Conservation (phyloP, 352 stramenopile genomes). For the Globisporangium recalcitrans region DNA sequence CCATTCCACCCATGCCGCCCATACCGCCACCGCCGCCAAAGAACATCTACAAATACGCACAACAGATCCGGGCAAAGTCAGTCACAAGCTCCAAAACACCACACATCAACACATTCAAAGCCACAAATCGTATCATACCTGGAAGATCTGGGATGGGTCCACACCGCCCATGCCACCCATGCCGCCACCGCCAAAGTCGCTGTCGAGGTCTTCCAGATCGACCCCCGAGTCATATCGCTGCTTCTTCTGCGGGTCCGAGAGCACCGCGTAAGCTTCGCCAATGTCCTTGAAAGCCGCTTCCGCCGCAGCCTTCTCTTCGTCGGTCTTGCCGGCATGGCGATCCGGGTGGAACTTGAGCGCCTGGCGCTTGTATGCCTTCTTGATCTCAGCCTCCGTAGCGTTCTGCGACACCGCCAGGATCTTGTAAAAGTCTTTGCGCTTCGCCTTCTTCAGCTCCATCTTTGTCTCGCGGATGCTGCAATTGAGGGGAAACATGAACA, state of each 20-base stretch:
- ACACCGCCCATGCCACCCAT: constrained; percentile 83
- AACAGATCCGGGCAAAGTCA: too few relatives aligned
- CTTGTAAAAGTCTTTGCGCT: constrained; percentile 96
- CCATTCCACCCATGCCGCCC: constrained; percentile 42
- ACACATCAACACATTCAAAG: neutral
- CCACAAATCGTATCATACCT: constrained; percentile 37
- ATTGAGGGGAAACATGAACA: neutral
- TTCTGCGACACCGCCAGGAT: constrained; percentile 78
- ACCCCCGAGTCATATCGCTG: constrained; percentile 93
- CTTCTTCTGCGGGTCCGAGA: constrained; percentile 92
- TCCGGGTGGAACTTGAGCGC: constrained; percentile 96
- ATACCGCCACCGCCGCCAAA: constrained; percentile 49
- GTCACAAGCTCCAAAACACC: too few relatives aligned
- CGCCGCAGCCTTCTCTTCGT: constrained; percentile 89
- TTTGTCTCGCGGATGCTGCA: constrained; percentile 84
- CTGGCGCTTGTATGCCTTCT: constrained; percentile 95
- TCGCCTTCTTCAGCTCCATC: constrained; percentile 92
- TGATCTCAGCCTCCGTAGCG: constrained; percentile 92
- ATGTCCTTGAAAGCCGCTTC: constrained; percentile 95
- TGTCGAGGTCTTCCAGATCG: constrained; percentile 92
- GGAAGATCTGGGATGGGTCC: constrained; percentile 82
- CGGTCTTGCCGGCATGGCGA: constrained; percentile 86
- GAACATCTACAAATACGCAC: constrained; percentile 58
- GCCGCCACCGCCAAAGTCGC: constrained; percentile 69
- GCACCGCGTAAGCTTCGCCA: constrained; percentile 93